Percentiles rank a stretch among this genome's conserved stretches.
Conservation (phyloP, 306 rosid genomes). For the Prunus padus region DNA sequence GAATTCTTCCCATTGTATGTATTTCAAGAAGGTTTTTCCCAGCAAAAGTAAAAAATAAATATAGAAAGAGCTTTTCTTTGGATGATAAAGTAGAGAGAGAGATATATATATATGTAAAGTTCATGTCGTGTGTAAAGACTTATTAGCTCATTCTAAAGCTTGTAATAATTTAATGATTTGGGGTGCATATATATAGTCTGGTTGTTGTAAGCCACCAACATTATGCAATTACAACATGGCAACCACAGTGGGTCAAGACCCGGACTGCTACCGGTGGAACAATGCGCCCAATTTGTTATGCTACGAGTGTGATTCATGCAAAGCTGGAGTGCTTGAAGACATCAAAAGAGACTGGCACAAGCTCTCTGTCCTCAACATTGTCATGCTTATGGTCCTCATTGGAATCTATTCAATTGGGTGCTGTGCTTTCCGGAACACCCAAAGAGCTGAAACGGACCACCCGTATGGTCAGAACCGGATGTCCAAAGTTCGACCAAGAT, state of each 20-base stretch:
- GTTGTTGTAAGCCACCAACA: conserved; percentile 92
- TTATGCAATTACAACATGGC: conserved; percentile 60
- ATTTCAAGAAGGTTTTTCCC: not conserved
- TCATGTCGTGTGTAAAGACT: not conserved
- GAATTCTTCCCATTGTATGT: not conserved
- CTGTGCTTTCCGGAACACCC: conserved; percentile 84
- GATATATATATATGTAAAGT: too few species aligned
- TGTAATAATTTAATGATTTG: not conserved
- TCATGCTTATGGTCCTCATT: conserved; percentile 65
- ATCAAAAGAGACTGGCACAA: conserved; percentile 81
- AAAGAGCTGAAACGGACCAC: conserved; percentile 66
- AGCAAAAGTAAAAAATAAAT: not conserved
- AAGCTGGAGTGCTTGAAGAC: conserved; percentile 81
- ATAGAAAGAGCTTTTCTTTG: not conserved
- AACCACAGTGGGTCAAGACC: conserved; percentile 48
- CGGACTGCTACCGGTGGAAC: conserved; percentile 87
- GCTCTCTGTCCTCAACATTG: conserved; percentile 67
- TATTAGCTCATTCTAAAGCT: not conserved
- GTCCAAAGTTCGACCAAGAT: conserved; percentile 78
- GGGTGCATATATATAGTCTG: conserved; percentile 43
- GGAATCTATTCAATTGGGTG: conserved; percentile 78
- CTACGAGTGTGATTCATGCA: conserved; percentile 95
- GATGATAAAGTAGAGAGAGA: not conserved
- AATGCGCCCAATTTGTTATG: conserved; percentile 65
- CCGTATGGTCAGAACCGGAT: conserved; percentile 70